phyloP scores from a whole-genome alignment of 768 basidiomycete species.

The Lactarius hengduanensis region DNA sequence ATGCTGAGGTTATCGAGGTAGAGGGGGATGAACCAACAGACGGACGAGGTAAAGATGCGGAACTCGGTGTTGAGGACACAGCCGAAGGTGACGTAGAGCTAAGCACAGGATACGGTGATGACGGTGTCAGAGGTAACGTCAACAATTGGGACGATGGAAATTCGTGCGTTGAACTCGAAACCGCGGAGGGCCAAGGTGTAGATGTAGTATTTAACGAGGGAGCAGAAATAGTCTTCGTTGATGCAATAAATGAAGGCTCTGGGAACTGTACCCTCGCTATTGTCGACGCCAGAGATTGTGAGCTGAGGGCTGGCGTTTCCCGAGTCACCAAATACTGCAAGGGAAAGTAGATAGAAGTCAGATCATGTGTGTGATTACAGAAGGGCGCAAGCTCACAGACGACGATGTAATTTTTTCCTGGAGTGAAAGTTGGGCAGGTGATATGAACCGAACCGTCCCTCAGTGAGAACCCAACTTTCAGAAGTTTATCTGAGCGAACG shows the following conservation, averaged over 20 bases:
- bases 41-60: neutral
- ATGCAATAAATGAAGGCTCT: neutral
- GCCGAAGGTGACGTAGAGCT: neutral
- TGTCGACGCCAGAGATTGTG: constrained; percentile 14
- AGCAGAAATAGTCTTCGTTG: neutral
- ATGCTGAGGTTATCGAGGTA: neutral
- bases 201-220: neutral
- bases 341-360: neutral
- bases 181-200: neutral
- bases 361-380: neutral
- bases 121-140: neutral
- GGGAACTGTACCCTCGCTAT: neutral
- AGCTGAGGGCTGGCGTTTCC: constrained; percentile 23
- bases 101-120: too few species aligned
- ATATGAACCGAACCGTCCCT: constrained; percentile 40
- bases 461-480: constrained; percentile 44
- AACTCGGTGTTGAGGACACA: neutral
- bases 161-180: neutral
- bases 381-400: constrained; percentile 39
- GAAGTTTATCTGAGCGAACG: constrained; percentile 40
- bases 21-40: neutral
- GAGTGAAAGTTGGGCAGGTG: constrained; percentile 40
- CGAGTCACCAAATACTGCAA: constrained; percentile 23
- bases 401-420: constrained; percentile 45
- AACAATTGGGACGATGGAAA: neutral